A percentile compares a stretch with the other conserved stretches of the same genome.
Evolutionary conservation across 768 basidiomycete genomes (phyloP).

Genomic region (Lyophyllum decastes): DNA sequence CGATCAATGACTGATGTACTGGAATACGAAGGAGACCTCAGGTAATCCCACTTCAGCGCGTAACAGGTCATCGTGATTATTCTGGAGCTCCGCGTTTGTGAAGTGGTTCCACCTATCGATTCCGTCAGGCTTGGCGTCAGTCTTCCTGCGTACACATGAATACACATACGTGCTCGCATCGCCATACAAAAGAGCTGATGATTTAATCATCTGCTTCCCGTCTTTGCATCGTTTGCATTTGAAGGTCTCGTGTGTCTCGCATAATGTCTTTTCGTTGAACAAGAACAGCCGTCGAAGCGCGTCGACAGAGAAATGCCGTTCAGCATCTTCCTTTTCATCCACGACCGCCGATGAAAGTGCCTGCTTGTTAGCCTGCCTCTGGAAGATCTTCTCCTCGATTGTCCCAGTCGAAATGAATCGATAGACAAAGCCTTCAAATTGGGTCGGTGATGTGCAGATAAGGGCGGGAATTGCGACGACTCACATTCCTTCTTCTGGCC

Average conservation of each 20-base stretch:
- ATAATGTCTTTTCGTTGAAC: constrained; percentile 83
- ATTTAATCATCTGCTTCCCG: constrained; percentile 81
- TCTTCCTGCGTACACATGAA: neutral
- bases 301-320: constrained; percentile 92
- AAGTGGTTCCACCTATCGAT: constrained; percentile 92
- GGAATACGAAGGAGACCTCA: constrained; percentile 94
- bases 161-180: constrained; percentile 92
- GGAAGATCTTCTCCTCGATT: constrained; percentile 99
- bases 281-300: constrained; percentile 87
- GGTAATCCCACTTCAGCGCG: constrained; percentile 83
- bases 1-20: constrained; percentile 85
- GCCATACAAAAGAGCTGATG: constrained; percentile 88
- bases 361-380: constrained; percentile 94
- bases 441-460: neutral
- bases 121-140: neutral
- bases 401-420: constrained; percentile 97
- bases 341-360: constrained; percentile 98
- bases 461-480: constrained; percentile 22
- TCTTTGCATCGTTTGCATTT: constrained; percentile 92
- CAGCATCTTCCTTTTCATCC: constrained; percentile 94
- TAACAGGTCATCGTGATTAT: constrained; percentile 93
- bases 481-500: constrained; percentile 99
- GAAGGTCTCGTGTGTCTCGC: constrained; percentile 98
- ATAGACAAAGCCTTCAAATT: constrained; percentile 84
- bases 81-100: constrained; percentile 82